phyloP scores from a whole-genome alignment of 106 monocot genomes.

The Dendrobium chrysotoxum region DNA sequence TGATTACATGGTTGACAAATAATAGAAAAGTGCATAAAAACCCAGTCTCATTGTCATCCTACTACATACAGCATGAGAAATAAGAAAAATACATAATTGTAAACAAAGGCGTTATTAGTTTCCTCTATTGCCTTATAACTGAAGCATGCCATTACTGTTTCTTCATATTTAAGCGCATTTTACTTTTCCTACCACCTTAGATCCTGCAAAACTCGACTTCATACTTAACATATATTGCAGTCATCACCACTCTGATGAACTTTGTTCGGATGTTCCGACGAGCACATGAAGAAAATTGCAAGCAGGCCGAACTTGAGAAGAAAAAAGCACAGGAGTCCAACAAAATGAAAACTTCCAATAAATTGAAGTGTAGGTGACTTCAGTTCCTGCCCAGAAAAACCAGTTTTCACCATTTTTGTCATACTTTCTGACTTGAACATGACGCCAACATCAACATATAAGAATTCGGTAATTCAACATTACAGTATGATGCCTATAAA shows the following conservation, averaged over 20 bases:
- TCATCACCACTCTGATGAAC: constrained; percentile 55
- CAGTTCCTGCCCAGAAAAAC: not conserved
- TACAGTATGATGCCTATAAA: not conserved
- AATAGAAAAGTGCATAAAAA: no score
- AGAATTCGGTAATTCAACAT: not conserved
- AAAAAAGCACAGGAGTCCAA: constrained; percentile 66
- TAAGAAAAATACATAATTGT: no score
- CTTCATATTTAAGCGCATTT: not conserved
- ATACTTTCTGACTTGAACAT: not conserved
- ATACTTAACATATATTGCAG: constrained; percentile 29
- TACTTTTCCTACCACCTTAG: not conserved
- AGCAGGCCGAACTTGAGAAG: constrained; percentile 62
- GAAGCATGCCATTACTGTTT: no score
- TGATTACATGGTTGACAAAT: no score
- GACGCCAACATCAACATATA: not conserved
- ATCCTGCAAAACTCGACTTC: not conserved
- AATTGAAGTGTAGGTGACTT: no score
- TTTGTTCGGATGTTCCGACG: constrained; percentile 54
- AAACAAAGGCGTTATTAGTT: no score
- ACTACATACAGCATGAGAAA: no score
- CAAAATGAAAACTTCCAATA: constrained; percentile 34
- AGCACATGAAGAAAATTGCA: constrained; percentile 80
- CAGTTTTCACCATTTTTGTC: not conserved
- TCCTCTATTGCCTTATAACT: no score
- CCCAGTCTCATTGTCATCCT: no score